Evolutionary conservation across 371 early-diverging fungal genomes (phyloP).

Genomic region (Mucor piriformis): DNA sequence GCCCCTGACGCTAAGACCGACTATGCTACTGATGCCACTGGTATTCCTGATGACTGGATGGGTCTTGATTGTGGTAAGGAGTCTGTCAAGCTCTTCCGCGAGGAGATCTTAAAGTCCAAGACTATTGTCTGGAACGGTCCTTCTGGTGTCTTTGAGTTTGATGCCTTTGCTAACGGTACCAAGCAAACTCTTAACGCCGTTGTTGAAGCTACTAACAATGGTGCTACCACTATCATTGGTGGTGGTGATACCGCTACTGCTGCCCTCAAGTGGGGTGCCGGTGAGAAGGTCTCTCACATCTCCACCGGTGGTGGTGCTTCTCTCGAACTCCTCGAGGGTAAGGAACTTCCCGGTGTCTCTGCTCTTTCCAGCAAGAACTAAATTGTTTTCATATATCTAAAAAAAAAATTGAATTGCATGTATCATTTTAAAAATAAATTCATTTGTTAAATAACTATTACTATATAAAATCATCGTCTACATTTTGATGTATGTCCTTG

Average conservation of each 20-base stretch:
- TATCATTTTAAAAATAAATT: slow-evolving; percentile 21
- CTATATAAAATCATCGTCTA: background rate
- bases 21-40: slow-evolving; percentile 83
- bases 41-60: slow-evolving; percentile 89
- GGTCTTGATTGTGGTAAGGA: slow-evolving; percentile 95
- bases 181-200: slow-evolving; percentile 84
- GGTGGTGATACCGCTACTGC: slow-evolving; percentile 99
- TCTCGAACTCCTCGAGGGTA: slow-evolving; percentile 95
- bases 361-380: slow-evolving; percentile 74
- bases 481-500: background rate
- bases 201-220: slow-evolving; percentile 80
- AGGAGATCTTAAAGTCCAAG: slow-evolving; percentile 79
- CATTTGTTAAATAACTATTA: slow-evolving; percentile 15
- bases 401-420: slow-evolving; percentile 17
- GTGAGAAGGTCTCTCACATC: slow-evolving; percentile 92
- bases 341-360: slow-evolving; percentile 88
- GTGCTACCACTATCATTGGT: slow-evolving; percentile 70
- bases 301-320: slow-evolving; percentile 98
- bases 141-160: slow-evolving; percentile 98
- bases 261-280: slow-evolving; percentile 87
- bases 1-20: slow-evolving; percentile 79
- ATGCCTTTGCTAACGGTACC: slow-evolving; percentile 91
- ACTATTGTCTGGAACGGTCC: slow-evolving; percentile 99
- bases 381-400: slow-evolving; percentile 8
- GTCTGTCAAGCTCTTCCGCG: slow-evolving; percentile 74